Evolutionary conservation across 805 yeast species (phyloP).

Genomic region (Zygoascus tannicola): DNA sequence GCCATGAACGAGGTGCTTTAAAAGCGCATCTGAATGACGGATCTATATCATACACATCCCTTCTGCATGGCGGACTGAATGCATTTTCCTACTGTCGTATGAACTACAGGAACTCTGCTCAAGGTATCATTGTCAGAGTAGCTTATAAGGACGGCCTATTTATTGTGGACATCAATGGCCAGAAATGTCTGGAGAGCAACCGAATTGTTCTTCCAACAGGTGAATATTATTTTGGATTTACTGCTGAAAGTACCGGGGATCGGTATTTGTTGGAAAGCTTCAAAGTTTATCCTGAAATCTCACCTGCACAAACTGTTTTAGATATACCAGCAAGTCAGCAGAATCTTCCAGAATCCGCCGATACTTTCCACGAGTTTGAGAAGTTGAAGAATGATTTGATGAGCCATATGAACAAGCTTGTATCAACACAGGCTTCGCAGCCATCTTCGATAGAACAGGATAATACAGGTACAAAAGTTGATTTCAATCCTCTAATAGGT

Average conservation of each 20-base stretch:
- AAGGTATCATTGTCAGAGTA: conserved; percentile 22
- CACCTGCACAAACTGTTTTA: background rate
- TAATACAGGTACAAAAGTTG: background rate
- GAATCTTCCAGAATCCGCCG: background rate
- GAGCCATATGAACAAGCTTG: background rate
- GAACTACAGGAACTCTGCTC: conserved; percentile 28
- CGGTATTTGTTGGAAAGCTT: conserved; percentile 14
- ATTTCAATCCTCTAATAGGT: background rate
- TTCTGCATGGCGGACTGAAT: conserved; percentile 21
- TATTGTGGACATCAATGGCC: conserved; percentile 31
- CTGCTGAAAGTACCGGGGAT: conserved; percentile 23
- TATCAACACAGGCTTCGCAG: background rate
- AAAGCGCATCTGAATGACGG: conserved; percentile 36
- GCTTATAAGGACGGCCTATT: conserved; percentile 26
- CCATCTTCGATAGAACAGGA: background rate
- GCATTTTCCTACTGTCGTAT: conserved; percentile 31
- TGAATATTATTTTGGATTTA: conserved; percentile 27
- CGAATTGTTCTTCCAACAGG: conserved; percentile 25
- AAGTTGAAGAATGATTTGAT: background rate
- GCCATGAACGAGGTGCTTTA: conserved; percentile 20
- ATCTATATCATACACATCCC: conserved; percentile 17
- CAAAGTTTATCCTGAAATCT: conserved; percentile 10
- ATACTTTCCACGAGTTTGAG: background rate
- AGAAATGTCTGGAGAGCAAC: conserved; percentile 28
- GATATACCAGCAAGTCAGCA: background rate